phyloP scores from a whole-genome alignment of 805 yeast species.

The Debaryomyces hansenii region DNA sequence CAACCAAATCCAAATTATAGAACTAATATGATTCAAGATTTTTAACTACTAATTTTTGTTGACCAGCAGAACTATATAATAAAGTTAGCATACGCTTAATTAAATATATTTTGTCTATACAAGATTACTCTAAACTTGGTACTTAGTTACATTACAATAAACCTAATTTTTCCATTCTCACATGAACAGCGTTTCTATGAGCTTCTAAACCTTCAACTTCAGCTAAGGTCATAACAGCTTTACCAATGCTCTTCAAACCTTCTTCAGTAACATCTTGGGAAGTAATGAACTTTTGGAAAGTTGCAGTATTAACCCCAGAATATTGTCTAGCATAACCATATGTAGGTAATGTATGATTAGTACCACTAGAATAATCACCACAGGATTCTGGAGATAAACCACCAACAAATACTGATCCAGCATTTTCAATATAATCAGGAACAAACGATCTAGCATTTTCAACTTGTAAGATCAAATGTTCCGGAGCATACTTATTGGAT shows the following conservation, averaged over 20 bases:
- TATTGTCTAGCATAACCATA: constrained; percentile 98
- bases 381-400: constrained; percentile 96
- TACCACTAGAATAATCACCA: constrained; percentile 97
- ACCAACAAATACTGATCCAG: constrained; percentile 97
- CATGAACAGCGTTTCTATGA: constrained; percentile 94
- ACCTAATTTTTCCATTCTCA: constrained; percentile 84
- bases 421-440: constrained; percentile 72
- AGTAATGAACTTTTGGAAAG: constrained; percentile 93
- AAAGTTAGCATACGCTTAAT: no score
- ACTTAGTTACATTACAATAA: constrained; percentile 28
- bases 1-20: neutral
- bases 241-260: constrained; percentile 89
- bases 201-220: constrained; percentile 96
- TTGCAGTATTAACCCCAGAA: constrained; percentile 94
- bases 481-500: constrained; percentile 94
- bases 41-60: neutral
- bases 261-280: constrained; percentile 84
- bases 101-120: neutral
- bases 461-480: constrained; percentile 91
- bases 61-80: neutral
- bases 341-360: constrained; percentile 97
- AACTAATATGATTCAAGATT: neutral
- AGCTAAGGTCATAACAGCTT: constrained; percentile 94
- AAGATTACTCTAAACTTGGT: no score
- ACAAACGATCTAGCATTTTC: constrained; percentile 75